Base-by-base conservation (phyloP, 2,329 filamentous ascomycete genomes). In the Phialophora chinensis region DNA sequence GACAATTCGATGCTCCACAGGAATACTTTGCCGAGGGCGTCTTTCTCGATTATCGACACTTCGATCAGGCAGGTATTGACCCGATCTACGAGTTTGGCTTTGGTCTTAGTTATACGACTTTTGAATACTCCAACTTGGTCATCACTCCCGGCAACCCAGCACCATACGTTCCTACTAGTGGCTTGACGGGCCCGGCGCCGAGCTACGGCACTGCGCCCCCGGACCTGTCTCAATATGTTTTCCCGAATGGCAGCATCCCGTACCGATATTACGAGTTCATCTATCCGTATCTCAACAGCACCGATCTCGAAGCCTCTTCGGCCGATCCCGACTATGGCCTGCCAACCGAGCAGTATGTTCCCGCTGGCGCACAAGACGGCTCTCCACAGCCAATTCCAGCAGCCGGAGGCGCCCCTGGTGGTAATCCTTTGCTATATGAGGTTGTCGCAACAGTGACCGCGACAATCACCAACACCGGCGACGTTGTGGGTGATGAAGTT, bases 251-350 rank as follows among this genome's bases (percentile, higher is more conserved):
- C 71, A 77, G 87, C 69, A 71, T 72, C 20, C n/a, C 66, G 4
- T 78, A 81, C 23, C 80, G 79, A 12, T 78, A 88, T 59, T 77
- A 78, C 25, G 75, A 78, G 29, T 90, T 87, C 79, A 87, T 89
- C 75, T 90, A 89, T 76, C 86, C 87, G 2, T 90, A 84, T 78
- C 78, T 90, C 71, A 89, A 88, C 80, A 83, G 80, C 35, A 88
- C 86, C 53, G 81, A 86, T 71, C 79, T 87, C 11, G 75, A 78
- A 59, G 78, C 78, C 27, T 82, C 87, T 2, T 82, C 84, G 23
- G 79, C 77, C 38, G 84, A 87, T 68, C 80, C 82, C 0, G 73
- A 84, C 67, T 89, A 88, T 73, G 87, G 85, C 59, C 71, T 81
- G 67, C 77, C 83, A 11, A 73, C 80, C 52, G 79, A 78, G n/a